Conservation (phyloP, 495 filamentous ascomycete species). For the Daldinia bambusicola region DNA sequence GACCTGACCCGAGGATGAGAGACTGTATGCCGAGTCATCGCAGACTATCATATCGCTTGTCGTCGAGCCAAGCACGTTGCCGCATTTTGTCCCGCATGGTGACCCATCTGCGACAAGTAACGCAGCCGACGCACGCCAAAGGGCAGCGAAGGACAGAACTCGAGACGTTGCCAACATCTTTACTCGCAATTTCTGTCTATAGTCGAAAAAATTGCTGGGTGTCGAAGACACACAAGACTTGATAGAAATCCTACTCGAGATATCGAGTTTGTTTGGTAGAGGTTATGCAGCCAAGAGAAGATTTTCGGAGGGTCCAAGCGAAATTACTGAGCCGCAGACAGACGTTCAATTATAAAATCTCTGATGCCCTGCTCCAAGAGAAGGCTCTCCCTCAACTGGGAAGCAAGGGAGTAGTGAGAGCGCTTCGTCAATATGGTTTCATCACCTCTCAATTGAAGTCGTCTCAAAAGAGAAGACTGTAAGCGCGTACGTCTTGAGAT, state of each 20-base stretch:
- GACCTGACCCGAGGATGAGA: slow-evolving; percentile 46
- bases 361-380: slow-evolving; percentile 4
- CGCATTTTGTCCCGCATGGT: slow-evolving; percentile 56
- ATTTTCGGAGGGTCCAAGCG: slow-evolving; percentile 15
- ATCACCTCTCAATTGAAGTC: slow-evolving; percentile 25
- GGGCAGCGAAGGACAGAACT: slow-evolving; percentile 28
- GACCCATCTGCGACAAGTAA: slow-evolving; percentile 53
- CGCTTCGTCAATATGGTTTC: slow-evolving; percentile 31
- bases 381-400: slow-evolving; percentile 13
- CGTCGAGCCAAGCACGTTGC: slow-evolving; percentile 54
- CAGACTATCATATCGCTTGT: slow-evolving; percentile 55
- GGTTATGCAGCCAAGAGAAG: slow-evolving; percentile 21
- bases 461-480: slow-evolving; percentile 6
- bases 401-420: slow-evolving; percentile 36
- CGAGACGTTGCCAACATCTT: slow-evolving; percentile 15
- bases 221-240: not conserved
- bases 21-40: slow-evolving; percentile 45
- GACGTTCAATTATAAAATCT: slow-evolving; percentile 34
- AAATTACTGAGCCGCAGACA: slow-evolving; percentile 21
- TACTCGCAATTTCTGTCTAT: not conserved
- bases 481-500: slow-evolving; percentile 42
- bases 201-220: not conserved
- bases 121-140: slow-evolving; percentile 47
- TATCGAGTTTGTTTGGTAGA: not conserved
- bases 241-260: slow-evolving; percentile 1